Percentiles rank a stretch among this genome's conserved stretches.
Conservation (phyloP, 2,329 filamentous ascomycete genomes). For the Claviceps pusilla region DNA sequence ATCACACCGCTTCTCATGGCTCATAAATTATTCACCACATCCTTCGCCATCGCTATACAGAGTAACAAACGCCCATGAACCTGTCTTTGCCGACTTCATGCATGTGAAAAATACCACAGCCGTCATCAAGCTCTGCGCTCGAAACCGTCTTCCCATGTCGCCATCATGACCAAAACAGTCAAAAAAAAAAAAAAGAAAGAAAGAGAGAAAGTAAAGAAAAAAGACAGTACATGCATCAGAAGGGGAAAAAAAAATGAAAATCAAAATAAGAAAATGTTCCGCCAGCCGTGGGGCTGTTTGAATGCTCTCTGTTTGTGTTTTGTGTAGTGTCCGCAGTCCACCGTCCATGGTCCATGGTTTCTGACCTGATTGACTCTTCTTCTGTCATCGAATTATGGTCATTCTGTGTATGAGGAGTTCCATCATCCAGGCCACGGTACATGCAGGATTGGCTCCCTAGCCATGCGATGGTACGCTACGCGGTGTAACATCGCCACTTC, state of each 20-base stretch:
- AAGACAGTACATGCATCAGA: too few species aligned
- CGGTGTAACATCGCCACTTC: constrained; percentile 41
- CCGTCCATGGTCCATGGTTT: neutral
- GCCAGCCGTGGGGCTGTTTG: constrained; percentile 2
- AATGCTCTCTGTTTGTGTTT: neutral
- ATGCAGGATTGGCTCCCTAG: constrained; percentile 17
- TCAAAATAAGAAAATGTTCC: neutral
- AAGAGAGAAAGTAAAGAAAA: neutral
- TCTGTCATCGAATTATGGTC: neutral
- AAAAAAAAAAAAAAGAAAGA: neutral
- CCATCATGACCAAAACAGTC: neutral
- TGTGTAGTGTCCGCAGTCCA: neutral
- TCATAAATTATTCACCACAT: neutral
- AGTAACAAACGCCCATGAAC: neutral
- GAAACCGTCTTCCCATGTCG: neutral
- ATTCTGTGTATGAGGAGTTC: neutral
- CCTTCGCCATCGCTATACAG: neutral
- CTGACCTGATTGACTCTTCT: neutral
- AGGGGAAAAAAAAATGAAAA: neutral
- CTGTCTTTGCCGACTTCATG: neutral
- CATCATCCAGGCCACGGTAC: neutral
- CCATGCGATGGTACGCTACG: constrained; percentile 36
- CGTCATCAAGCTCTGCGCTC: neutral
- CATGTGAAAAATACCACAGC: neutral
- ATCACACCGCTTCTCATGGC: neutral